These are phyloP conservation scores for Collybiopsis luxurians DNA, from an alignment of 768 basidiomycete genomes.

Conservation along the genomic window DNA sequence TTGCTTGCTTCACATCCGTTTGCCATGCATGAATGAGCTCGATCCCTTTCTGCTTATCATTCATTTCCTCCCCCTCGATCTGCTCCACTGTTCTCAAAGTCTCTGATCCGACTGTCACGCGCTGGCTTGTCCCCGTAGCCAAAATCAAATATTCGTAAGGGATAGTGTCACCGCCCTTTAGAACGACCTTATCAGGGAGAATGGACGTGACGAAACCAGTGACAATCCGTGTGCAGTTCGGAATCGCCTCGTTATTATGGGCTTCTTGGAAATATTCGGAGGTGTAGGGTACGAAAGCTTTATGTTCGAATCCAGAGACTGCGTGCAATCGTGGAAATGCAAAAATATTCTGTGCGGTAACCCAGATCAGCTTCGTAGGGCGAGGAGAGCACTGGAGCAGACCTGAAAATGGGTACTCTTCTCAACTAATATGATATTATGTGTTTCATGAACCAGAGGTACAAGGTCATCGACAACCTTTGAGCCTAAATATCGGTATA, in stretches of 20 bases:
- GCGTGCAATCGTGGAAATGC: slow-evolving; percentile 30
- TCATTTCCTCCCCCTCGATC: slow-evolving; percentile 8
- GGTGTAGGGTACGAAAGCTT: slow-evolving; percentile 29
- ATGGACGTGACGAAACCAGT: slow-evolving; percentile 16
- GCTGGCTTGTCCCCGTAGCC: slow-evolving; percentile 25
- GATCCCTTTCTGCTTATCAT: slow-evolving; percentile 24
- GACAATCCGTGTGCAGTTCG: slow-evolving; percentile 17
- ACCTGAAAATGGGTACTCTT: slow-evolving; percentile 29
- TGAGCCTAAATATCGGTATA: slow-evolving; percentile 7
- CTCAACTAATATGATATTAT: slow-evolving; percentile 29
- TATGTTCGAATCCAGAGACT: slow-evolving; percentile 20
- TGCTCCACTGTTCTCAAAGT: slow-evolving; percentile 12
- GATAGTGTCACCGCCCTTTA: slow-evolving; percentile 19
- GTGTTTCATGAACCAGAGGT: slow-evolving; percentile 15
- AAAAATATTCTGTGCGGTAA: slow-evolving; percentile 22
- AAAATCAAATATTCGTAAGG: slow-evolving; percentile 31
- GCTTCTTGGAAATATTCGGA: slow-evolving; percentile 7
- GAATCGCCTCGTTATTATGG: slow-evolving; percentile 15
- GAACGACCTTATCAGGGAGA: slow-evolving; percentile 15
- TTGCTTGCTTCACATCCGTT: slow-evolving; percentile 26
- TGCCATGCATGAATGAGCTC: slow-evolving; percentile 25
- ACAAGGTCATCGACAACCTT: slow-evolving; percentile 21
- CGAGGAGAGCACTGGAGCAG: neutral
- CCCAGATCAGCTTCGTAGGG: neutral
- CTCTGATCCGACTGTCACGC: neutral